These are phyloP conservation scores for Lactifluus volemus DNA, from an alignment of 768 basidiomycete genomes.

Conservation along the genomic window DNA sequence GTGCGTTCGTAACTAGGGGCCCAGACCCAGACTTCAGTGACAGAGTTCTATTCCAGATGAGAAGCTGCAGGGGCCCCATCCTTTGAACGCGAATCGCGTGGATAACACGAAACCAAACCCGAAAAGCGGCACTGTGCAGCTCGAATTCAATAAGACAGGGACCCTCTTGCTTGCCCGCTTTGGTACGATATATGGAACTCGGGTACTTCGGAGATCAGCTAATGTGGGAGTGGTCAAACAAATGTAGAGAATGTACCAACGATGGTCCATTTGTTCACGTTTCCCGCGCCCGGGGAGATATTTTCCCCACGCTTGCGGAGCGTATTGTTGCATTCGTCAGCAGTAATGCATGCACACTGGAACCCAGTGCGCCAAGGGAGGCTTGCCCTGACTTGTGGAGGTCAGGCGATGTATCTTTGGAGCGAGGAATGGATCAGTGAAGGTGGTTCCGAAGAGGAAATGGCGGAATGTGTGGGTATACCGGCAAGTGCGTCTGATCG, in stretches of 20 bases:
- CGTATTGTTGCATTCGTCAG: constrained; percentile 55
- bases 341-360: constrained; percentile 66
- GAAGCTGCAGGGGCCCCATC: constrained; percentile 46
- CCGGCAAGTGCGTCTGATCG: constrained; percentile 59
- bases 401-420: constrained; percentile 65
- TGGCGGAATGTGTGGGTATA: constrained; percentile 86
- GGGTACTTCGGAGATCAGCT: not conserved
- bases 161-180: constrained; percentile 64
- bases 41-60: constrained; percentile 42
- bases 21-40: not conserved
- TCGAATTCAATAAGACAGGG: constrained; percentile 79
- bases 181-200: constrained; percentile 35
- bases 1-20: constrained; percentile 33
- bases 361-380: constrained; percentile 75
- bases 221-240: constrained; percentile 16
- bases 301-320: constrained; percentile 55
- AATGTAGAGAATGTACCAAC: constrained; percentile 52
- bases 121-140: constrained; percentile 57
- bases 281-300: constrained; percentile 50
- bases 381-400: constrained; percentile 59
- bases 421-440: constrained; percentile 69
- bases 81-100: constrained; percentile 39
- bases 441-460: constrained; percentile 52
- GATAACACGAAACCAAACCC: constrained; percentile 57
- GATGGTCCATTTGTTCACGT: constrained; percentile 60